Conservation (phyloP, 441 rosid species). For the Rhodomyrtus psidioides region DNA sequence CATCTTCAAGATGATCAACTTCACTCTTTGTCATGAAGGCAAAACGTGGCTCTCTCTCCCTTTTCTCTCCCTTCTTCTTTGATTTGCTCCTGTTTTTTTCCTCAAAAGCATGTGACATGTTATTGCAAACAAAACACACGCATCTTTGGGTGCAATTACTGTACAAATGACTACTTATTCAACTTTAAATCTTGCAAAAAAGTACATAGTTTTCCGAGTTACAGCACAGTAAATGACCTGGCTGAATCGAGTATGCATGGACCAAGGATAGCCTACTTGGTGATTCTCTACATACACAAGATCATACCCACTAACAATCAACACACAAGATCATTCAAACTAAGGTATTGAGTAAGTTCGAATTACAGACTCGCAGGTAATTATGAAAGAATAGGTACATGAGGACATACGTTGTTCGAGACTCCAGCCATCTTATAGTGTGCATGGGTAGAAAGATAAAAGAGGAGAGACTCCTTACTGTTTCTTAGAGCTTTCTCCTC, state of each 20-base stretch:
- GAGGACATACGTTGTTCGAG: background rate
- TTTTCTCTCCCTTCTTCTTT: conserved; percentile 44
- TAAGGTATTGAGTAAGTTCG: background rate
- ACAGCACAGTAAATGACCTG: background rate
- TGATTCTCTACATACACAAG: background rate
- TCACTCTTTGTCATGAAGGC: conserved; percentile 75
- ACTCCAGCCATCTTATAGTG: background rate
- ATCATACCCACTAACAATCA: background rate
- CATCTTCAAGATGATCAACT: conserved; percentile 69
- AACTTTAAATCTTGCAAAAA: background rate
- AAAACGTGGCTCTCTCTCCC: conserved; percentile 40
- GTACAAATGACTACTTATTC: background rate
- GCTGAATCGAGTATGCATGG: background rate
- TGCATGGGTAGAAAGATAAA: background rate
- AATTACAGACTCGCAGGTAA: background rate
- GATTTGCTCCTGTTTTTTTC: conserved; percentile 24
- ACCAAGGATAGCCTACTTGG: background rate
- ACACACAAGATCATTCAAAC: background rate
- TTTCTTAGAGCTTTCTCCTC: conserved; percentile 40
- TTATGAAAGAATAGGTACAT: background rate
- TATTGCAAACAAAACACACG: background rate
- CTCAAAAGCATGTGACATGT: background rate
- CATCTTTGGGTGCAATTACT: background rate
- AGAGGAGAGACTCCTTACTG: conserved; percentile 15
- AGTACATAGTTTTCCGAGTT: background rate